Evolutionary conservation across 352 stramenopile species (phyloP).

Genomic region (Phytophthora lateralis): DNA sequence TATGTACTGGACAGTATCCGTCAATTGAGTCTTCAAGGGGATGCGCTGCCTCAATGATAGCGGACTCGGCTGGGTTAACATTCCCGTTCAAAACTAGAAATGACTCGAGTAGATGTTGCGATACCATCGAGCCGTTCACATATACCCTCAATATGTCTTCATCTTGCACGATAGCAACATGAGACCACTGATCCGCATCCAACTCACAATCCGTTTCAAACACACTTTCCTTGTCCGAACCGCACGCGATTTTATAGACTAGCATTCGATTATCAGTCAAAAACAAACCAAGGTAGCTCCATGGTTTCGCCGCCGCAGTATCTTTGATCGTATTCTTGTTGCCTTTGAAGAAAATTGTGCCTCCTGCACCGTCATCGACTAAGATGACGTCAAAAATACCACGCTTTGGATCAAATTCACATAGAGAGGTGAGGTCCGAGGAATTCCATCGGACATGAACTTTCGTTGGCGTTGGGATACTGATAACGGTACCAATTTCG

Average conservation of each 20-base stretch:
- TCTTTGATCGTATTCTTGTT: constrained; percentile 67
- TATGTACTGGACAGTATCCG: constrained; percentile 74
- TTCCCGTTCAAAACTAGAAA: constrained; percentile 61
- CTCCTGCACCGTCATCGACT: constrained; percentile 55
- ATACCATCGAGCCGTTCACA: constrained; percentile 69
- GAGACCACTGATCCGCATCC: constrained; percentile 64
- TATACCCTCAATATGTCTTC: constrained; percentile 64
- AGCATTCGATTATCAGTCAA: constrained; percentile 68
- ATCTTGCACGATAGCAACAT: constrained; percentile 73
- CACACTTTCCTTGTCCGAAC: constrained; percentile 58
- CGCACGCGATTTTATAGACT: constrained; percentile 67
- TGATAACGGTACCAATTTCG: constrained; percentile 49
- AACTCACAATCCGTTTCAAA: constrained; percentile 75
- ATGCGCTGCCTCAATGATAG: constrained; percentile 70
- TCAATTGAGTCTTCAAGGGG: constrained; percentile 55
- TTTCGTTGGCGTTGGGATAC: constrained; percentile 44
- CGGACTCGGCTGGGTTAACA: constrained; percentile 44
- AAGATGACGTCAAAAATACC: constrained; percentile 62
- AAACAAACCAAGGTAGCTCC: constrained; percentile 78
- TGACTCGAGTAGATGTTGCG: constrained; percentile 67
- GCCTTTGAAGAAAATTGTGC: constrained; percentile 75
- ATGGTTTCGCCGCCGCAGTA: constrained; percentile 48
- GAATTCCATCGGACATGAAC: constrained; percentile 62
- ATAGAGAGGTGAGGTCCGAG: constrained; percentile 34
- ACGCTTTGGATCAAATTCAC: constrained; percentile 60